Evolutionary conservation across 1,139 yeast genomes (phyloP).

Genomic region (Kluyveromyces marxianus): DNA sequence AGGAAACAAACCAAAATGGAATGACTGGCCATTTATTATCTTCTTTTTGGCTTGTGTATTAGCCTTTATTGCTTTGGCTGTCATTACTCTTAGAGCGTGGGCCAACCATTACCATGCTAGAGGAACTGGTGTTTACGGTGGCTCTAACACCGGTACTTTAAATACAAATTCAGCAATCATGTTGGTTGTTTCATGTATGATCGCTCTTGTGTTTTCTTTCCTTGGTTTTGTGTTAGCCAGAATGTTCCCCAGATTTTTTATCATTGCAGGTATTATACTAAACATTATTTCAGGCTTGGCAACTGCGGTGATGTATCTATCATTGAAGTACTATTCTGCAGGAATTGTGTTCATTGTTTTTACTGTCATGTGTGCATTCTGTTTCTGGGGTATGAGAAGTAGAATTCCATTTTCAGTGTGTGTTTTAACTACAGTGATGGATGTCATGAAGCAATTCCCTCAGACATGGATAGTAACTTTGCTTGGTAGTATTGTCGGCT

Average conservation of each 20-base stretch:
- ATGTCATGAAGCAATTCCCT: constrained; percentile 65
- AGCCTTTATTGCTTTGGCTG: constrained; percentile 70
- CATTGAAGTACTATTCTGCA: constrained; percentile 60
- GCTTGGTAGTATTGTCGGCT: constrained; percentile 57
- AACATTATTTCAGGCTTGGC: constrained; percentile 67
- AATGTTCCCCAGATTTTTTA: constrained; percentile 57
- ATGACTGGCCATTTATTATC: constrained; percentile 67
- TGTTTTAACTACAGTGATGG: constrained; percentile 63
- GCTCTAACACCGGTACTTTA: constrained; percentile 48
- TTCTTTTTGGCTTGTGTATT: constrained; percentile 53
- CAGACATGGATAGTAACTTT: constrained; percentile 58
- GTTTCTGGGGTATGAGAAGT: constrained; percentile 65
- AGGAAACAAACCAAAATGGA: constrained; percentile 54
- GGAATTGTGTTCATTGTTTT: constrained; percentile 68
- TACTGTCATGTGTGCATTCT: constrained; percentile 55
- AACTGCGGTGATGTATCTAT: constrained; percentile 66
- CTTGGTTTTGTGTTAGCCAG: constrained; percentile 55
- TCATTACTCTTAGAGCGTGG: constrained; percentile 60
- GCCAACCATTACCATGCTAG: constrained; percentile 44
- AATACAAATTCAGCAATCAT: constrained; percentile 69
- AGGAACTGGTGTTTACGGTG: constrained; percentile 61
- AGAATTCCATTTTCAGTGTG: constrained; percentile 71
- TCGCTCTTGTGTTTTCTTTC: constrained; percentile 53
- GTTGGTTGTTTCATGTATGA: constrained; percentile 56
- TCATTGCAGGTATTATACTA: constrained; percentile 58